A percentile compares a stretch with the other conserved stretches of the same genome.
These are phyloP conservation scores for Neofusicoccum cordaticola DNA, from an alignment of 2,329 filamentous ascomycete genomes.

Conservation along the genomic window DNA sequence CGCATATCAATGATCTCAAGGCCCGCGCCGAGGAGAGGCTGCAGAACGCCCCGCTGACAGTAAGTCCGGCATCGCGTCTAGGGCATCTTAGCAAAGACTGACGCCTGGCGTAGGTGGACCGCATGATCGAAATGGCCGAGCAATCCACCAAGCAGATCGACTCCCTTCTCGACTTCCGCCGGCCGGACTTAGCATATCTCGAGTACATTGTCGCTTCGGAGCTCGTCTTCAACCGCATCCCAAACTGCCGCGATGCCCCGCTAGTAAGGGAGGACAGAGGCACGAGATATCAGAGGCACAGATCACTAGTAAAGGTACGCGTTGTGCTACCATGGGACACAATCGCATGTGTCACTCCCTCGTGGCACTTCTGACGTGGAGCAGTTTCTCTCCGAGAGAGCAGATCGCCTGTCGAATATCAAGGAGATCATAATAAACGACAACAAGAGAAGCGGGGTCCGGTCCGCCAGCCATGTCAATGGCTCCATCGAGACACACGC, in stretches of 20 bases:
- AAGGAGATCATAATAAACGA: conserved; percentile 52
- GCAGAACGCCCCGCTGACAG: conserved; percentile 27
- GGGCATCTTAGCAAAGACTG: neutral
- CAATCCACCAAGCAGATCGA: conserved; percentile 51
- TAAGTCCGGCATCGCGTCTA: conserved; percentile 19
- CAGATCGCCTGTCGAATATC: conserved; percentile 46
- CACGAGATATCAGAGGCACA: conserved; percentile 50
- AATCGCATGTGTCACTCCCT: neutral
- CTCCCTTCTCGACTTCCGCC: conserved; percentile 58
- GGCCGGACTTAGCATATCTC: conserved; percentile 72
- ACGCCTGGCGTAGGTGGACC: conserved; percentile 32
- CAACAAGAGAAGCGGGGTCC: conserved; percentile 57
- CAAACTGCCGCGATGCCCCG: conserved; percentile 71
- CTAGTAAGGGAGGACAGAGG: conserved; percentile 57
- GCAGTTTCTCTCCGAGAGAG: conserved; percentile 20
- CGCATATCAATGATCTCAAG: conserved; percentile 45
- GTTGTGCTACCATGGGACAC: neutral
- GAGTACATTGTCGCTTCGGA: conserved; percentile 82
- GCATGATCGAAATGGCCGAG: conserved; percentile 42
- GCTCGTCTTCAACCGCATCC: conserved; percentile 73
- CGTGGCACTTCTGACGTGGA: neutral
- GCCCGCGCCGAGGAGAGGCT: conserved; percentile 38
- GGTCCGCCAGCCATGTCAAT: conserved; percentile 18
- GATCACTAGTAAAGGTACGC: conserved; percentile 33
- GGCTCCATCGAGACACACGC: neutral